A percentile compares a stretch with the other conserved stretches of the same genome.
These are phyloP conservation scores for Spirogloea muscicola DNA, from an alignment of 139 green algal species.

Conservation along the genomic window DNA sequence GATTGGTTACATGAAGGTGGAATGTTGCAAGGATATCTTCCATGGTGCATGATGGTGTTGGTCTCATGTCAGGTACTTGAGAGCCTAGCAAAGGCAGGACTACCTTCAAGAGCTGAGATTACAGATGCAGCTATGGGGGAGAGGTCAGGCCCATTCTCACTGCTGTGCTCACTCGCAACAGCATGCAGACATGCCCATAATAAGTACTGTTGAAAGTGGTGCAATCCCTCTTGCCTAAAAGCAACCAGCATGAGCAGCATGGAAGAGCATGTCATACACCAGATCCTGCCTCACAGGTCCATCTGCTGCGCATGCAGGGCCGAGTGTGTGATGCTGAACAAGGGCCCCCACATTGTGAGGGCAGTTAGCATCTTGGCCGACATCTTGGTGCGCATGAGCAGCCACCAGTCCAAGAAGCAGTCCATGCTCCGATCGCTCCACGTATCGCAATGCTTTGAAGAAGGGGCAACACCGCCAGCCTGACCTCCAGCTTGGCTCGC, in stretches of 20 bases:
- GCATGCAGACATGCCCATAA: too few species aligned
- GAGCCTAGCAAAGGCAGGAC: slow-evolving; percentile 25
- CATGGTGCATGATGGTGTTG: too few species aligned
- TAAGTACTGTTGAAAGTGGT: too few species aligned
- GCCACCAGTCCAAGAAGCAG: slow-evolving; percentile 45
- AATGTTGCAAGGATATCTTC: too few species aligned
- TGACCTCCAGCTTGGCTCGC: too few species aligned
- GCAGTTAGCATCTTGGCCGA: slow-evolving; percentile 27
- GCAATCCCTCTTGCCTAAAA: too few species aligned
- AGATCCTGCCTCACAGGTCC: too few species aligned
- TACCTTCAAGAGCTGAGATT: slow-evolving; percentile 36
- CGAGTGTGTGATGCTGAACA: slow-evolving; percentile 49
- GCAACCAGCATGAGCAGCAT: too few species aligned
- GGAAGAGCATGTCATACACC: too few species aligned
- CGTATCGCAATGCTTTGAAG: slow-evolving; percentile 14
- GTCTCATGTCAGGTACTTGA: slow-evolving; percentile 46
- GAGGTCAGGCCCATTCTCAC: slow-evolving; percentile 1
- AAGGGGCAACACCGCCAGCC: too few species aligned
- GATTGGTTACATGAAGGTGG: too few species aligned
- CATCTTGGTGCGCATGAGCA: slow-evolving; percentile 35
- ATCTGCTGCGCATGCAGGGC: slow-evolving; percentile 10
- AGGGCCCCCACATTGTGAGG: slow-evolving; percentile 35
- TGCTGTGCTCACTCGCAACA: too few species aligned
- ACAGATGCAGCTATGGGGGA: slow-evolving; percentile 46
- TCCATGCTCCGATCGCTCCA: slow-evolving; percentile 29